Percentiles rank a stretch among this genome's conserved stretches.
Conservation (phyloP, 305 asterid species). For the Vinca major region DNA sequence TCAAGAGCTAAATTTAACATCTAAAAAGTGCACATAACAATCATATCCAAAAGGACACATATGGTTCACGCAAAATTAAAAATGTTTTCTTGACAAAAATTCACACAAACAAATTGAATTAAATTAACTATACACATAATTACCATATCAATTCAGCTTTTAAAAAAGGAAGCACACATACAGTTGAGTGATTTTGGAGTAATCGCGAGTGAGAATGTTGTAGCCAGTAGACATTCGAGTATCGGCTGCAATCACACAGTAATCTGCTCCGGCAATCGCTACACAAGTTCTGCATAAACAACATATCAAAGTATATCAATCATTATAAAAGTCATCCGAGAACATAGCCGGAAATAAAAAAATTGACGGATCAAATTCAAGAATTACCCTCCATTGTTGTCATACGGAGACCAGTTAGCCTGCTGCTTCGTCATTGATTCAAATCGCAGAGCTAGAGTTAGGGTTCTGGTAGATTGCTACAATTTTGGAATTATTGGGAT, state of each 20-base stretch:
- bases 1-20: no score
- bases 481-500: background rate
- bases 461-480: background rate
- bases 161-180: slow-evolving; percentile 16
- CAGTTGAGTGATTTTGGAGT: slow-evolving; percentile 74
- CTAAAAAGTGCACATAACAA: background rate
- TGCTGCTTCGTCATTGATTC: slow-evolving; percentile 58
- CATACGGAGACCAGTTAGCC: slow-evolving; percentile 85
- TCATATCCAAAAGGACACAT: background rate
- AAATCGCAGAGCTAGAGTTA: slow-evolving; percentile 11
- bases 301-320: background rate
- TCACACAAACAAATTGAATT: no score
- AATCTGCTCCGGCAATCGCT: slow-evolving; percentile 82
- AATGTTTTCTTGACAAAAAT: background rate
- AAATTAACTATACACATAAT: background rate
- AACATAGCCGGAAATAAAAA: background rate
- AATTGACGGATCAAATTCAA: slow-evolving; percentile 3
- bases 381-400: slow-evolving; percentile 77
- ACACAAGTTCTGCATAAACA: slow-evolving; percentile 58
- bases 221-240: slow-evolving; percentile 86
- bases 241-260: slow-evolving; percentile 79
- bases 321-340: background rate
- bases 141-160: background rate
- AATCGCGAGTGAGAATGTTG: slow-evolving; percentile 76
- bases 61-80: background rate